phyloP scores from a whole-genome alignment of 768 basidiomycete genomes.

The Cantharellus cinnabarinus region DNA sequence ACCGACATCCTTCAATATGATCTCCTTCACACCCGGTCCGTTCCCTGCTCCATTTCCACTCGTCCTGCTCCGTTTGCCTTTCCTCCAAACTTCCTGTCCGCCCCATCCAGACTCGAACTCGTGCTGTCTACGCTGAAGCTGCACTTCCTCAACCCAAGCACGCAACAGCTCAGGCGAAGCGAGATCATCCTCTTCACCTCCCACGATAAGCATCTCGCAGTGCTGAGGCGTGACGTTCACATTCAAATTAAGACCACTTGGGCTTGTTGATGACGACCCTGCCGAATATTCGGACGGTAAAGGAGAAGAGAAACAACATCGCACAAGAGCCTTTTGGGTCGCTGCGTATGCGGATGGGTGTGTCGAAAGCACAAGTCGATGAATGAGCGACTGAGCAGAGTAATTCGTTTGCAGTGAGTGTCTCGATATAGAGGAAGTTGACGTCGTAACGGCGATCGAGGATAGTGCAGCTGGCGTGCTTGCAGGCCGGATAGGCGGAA shows the following conservation, averaged over 20 bases:
- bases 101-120: too few species aligned
- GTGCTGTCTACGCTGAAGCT: too few species aligned
- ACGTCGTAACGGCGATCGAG: neutral
- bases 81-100: too few species aligned
- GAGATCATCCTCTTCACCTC: neutral
- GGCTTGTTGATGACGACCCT: too few species aligned
- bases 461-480: neutral
- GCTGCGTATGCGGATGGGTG: neutral
- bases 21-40: neutral
- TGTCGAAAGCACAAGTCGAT: neutral
- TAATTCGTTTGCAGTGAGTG: neutral
- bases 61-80: too few species aligned
- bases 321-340: neutral
- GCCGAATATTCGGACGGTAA: too few species aligned
- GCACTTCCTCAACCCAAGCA: neutral
- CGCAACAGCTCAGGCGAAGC: neutral
- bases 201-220: neutral
- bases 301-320: too few species aligned
- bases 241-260: too few species aligned
- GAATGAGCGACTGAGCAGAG: neutral
- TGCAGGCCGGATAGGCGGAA: too few species aligned
- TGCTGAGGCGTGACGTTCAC: neutral
- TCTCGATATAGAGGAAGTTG: neutral
- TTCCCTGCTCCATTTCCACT: neutral
- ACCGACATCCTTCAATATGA: neutral